Percentiles rank a stretch among this genome's conserved stretches.
These are phyloP conservation scores for Pyrenophora tritici-repentis DNA, from an alignment of 2,329 filamentous ascomycete genomes.

Conservation along the genomic window DNA sequence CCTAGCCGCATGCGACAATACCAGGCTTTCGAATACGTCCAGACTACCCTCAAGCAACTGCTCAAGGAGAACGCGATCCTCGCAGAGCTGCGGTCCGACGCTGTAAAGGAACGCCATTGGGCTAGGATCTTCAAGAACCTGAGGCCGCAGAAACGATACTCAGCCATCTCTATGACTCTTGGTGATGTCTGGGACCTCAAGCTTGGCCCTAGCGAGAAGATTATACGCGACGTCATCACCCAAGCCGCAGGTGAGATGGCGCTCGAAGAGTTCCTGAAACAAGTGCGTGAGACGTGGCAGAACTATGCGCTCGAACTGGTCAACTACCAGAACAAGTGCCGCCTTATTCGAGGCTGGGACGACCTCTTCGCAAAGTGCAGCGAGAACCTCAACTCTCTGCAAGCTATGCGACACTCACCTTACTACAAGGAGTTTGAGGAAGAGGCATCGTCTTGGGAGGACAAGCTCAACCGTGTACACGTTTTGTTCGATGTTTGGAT, in stretches of 20 bases:
- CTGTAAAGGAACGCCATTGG: constrained; percentile 96
- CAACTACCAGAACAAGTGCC: constrained; percentile 97
- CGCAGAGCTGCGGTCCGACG: constrained; percentile 91
- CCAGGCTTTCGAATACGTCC: constrained; percentile 98
- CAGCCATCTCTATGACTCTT: constrained; percentile 90
- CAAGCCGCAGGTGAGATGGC: constrained; percentile 99
- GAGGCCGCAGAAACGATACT: constrained; percentile 91
- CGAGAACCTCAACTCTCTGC: constrained; percentile 94
- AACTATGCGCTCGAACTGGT: constrained; percentile 93
- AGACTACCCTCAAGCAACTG: constrained; percentile 83
- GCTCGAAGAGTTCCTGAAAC: constrained; percentile 93
- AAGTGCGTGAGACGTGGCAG: constrained; percentile 95
- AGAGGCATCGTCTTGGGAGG: constrained; percentile 94
- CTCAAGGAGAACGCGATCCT: constrained; percentile 90
- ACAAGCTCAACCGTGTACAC: constrained; percentile 95
- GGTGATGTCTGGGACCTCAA: constrained; percentile 99
- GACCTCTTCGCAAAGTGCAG: constrained; percentile 98
- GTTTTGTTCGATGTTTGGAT: constrained; percentile 99
- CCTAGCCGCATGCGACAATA: constrained; percentile 98
- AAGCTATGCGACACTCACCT: constrained; percentile 98
- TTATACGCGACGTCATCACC: constrained; percentile 90
- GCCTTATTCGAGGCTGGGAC: constrained; percentile 96
- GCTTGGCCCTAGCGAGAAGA: constrained; percentile 79
- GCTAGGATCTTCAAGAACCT: constrained; percentile 96
- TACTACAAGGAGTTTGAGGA: constrained; percentile 99